phyloP scores from a whole-genome alignment of 257 asterid genomes.

The Nicotiana tabacum region DNA sequence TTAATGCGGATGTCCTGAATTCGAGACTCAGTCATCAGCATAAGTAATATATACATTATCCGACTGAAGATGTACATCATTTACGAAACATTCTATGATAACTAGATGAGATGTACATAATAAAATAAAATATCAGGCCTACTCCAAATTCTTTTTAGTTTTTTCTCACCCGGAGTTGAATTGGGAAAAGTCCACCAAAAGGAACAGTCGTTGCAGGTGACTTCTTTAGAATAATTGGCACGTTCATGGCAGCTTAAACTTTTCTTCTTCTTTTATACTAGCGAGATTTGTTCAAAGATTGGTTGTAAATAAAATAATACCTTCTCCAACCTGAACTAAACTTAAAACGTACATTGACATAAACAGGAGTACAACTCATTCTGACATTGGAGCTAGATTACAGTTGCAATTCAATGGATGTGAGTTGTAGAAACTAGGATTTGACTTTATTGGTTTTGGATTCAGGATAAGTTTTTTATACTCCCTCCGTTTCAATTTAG shows the following conservation, averaged over 20 bases:
- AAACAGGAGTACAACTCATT: background rate
- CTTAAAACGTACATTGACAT: background rate
- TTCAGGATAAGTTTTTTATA: no score
- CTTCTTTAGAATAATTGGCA: background rate
- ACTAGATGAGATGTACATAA: no score
- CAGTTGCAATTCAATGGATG: background rate
- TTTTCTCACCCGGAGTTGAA: background rate
- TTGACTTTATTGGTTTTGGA: no score
- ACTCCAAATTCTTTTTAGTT: no score
- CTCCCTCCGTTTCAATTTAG: no score
- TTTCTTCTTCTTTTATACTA: background rate
- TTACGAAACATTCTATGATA: no score
- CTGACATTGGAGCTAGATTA: background rate
- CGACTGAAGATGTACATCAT: no score
- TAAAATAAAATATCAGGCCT: no score
- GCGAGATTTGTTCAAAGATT: background rate
- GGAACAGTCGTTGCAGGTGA: background rate
- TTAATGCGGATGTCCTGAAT: no score
- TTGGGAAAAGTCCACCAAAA: background rate
- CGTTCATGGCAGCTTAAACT: background rate
- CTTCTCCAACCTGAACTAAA: background rate
- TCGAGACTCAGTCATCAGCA: no score
- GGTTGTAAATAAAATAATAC: background rate
- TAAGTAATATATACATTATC: no score
- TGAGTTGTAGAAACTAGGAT: background rate